phyloP scores from a whole-genome alignment of 2,329 filamentous ascomycete genomes.

The Hypoxylon sp. region DNA sequence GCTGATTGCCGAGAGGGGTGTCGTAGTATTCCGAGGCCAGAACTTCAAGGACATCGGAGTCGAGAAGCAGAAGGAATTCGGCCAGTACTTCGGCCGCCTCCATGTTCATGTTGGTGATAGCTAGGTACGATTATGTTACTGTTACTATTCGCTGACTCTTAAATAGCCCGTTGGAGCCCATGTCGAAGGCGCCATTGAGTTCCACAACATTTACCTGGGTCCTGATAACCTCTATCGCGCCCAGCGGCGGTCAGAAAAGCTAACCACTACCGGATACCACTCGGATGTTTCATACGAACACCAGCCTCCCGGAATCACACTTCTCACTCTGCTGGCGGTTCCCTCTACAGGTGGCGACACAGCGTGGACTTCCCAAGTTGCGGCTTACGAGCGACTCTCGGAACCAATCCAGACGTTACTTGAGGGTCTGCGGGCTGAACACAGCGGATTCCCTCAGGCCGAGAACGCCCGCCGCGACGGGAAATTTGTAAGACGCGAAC shows the following conservation, averaged over 20 bases:
- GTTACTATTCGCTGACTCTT: not conserved
- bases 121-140: not conserved
- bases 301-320: conserved; percentile 57
- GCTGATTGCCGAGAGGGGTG: conserved; percentile 47
- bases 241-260: conserved; percentile 51
- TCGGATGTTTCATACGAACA: conserved; percentile 59
- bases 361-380: conserved; percentile 55
- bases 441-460: conserved; percentile 56
- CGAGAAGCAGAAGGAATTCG: conserved; percentile 56
- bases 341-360: conserved; percentile 56
- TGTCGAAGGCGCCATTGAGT: conserved; percentile 58
- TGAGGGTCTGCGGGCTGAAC: conserved; percentile 55
- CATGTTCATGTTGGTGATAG: conserved; percentile 54
- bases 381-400: conserved; percentile 55
- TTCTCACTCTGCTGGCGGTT: conserved; percentile 55
- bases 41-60: conserved; percentile 55
- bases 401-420: conserved; percentile 54
- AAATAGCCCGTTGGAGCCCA: conserved; percentile 57
- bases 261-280: conserved; percentile 57
- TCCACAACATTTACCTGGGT: conserved; percentile 62
- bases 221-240: conserved; percentile 59
- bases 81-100: conserved; percentile 55
- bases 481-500: conserved; percentile 67
- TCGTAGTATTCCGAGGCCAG: conserved; percentile 49
- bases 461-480: conserved; percentile 53